Percentiles rank a stretch among this genome's conserved stretches.
These are phyloP conservation scores for Xylogone sp. DNA, from an alignment of 2,329 filamentous ascomycete genomes.

Conservation along the genomic window DNA sequence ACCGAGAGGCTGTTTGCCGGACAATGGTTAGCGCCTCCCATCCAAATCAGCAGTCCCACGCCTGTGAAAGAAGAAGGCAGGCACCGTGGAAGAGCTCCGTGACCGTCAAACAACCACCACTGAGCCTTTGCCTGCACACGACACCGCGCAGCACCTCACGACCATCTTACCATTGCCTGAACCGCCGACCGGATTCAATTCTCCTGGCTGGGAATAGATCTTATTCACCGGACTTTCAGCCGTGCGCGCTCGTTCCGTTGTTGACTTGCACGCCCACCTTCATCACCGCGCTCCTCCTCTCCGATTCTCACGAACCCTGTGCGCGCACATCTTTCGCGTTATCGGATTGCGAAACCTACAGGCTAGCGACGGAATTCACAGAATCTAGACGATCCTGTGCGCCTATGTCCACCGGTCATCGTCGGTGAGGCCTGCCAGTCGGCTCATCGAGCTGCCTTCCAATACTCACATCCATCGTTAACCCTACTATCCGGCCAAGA, in stretches of 20 bases:
- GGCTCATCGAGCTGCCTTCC: constrained; percentile 14
- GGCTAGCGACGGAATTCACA: not conserved
- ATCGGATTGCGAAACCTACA: not conserved
- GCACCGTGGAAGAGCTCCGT: not conserved
- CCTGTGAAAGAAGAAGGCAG: not conserved
- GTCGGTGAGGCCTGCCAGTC: constrained; percentile 25
- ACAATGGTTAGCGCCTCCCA: not conserved
- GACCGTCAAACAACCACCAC: not conserved
- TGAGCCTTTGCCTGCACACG: not conserved
- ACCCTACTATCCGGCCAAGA: constrained; percentile 25
- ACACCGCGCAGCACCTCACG: not conserved
- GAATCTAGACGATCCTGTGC: constrained; percentile 5
- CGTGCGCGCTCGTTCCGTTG: not conserved
- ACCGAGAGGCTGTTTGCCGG: not conserved
- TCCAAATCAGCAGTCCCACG: not conserved
- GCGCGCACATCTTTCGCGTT: not conserved
- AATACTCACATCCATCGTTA: constrained; percentile 5
- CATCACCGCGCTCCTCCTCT: not conserved
- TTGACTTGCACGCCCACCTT: not conserved
- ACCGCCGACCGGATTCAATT: not conserved
- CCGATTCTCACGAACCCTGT: not conserved
- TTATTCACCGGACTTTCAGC: not conserved
- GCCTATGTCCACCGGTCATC: constrained; percentile 22
- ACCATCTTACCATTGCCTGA: not conserved
- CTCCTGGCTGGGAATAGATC: not conserved